Evolutionary conservation across 371 early-diverging fungal species (phyloP).

Genomic region (Mucor racemosus): DNA sequence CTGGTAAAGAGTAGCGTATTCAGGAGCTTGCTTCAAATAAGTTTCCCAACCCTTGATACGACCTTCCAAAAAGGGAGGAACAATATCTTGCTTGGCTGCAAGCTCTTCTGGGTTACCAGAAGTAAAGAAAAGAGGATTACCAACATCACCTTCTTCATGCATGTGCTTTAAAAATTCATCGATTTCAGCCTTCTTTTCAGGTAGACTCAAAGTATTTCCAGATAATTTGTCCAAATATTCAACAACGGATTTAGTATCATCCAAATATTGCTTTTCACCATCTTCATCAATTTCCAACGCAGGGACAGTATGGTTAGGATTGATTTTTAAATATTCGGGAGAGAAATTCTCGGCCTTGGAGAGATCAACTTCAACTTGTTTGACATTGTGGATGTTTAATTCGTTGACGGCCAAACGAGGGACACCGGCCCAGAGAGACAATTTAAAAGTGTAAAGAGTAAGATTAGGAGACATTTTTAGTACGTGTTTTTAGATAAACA

Average conservation of each 20-base stretch:
- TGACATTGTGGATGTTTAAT: conserved; percentile 27
- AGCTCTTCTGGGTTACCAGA: conserved; percentile 33
- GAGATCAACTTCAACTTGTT: conserved; percentile 36
- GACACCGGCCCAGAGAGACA: conserved; percentile 40
- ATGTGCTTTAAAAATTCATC: conserved; percentile 32
- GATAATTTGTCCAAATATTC: conserved; percentile 28
- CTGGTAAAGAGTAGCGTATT: conserved; percentile 30
- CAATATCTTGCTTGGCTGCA: conserved; percentile 24
- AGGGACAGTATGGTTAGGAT: conserved; percentile 44
- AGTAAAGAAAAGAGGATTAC: conserved; percentile 42
- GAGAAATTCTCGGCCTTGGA: conserved; percentile 45
- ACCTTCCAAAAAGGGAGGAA: conserved; percentile 33
- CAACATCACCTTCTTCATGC: conserved; percentile 38
- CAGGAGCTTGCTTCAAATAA: conserved; percentile 29
- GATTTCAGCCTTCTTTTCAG: conserved; percentile 22
- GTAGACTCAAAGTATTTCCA: conserved; percentile 19
- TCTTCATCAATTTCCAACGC: conserved; percentile 32
- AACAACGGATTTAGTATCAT: conserved; percentile 30
- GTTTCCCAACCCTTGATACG: conserved; percentile 37
- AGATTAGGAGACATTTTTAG: conserved; percentile 21
- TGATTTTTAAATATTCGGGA: conserved; percentile 36
- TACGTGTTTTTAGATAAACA: not conserved
- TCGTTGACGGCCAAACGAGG: conserved; percentile 40
- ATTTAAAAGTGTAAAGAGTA: conserved; percentile 39
- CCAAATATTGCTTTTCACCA: conserved; percentile 12